Evolutionary conservation across 148 eudicot species (phyloP).

Genomic region (Rhododendron ovatum): DNA sequence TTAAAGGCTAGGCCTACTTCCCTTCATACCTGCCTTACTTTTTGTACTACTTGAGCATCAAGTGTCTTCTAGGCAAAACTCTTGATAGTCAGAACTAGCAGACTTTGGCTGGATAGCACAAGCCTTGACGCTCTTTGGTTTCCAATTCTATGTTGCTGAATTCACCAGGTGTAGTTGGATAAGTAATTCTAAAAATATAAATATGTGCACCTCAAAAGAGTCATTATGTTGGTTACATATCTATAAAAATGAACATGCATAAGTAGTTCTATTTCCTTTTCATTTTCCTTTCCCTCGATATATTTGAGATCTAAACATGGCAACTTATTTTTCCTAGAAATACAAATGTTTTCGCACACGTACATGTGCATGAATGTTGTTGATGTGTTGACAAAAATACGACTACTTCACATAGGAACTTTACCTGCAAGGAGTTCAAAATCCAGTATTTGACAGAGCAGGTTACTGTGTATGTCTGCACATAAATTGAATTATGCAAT

Average conservation of each 20-base stretch:
- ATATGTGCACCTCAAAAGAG: not conserved
- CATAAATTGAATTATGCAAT: not conserved
- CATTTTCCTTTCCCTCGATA: not conserved
- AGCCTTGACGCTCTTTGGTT: not conserved
- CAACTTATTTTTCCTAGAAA: not conserved
- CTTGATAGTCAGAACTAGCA: not conserved
- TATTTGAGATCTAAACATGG: not conserved
- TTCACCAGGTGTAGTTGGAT: not conserved
- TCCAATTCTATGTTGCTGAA: not conserved
- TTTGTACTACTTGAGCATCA: not conserved
- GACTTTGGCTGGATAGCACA: not conserved
- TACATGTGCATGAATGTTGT: not conserved
- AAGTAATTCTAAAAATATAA: not conserved
- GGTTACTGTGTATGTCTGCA: constrained; percentile 38
- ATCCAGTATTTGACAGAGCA: constrained; percentile 51
- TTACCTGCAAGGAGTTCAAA: constrained; percentile 45
- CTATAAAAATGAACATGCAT: not conserved
- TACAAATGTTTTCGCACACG: not conserved
- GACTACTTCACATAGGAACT: not conserved
- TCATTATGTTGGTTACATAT: not conserved
- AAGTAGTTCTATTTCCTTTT: not conserved
- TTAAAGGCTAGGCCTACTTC: not conserved
- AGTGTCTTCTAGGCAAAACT: not conserved
- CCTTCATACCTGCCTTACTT: not conserved
- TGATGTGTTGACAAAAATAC: not conserved